Percentiles rank a stretch among this genome's conserved stretches.
phyloP scores from a whole-genome alignment of 441 rosid genomes.

The Gossypium trilobum region DNA sequence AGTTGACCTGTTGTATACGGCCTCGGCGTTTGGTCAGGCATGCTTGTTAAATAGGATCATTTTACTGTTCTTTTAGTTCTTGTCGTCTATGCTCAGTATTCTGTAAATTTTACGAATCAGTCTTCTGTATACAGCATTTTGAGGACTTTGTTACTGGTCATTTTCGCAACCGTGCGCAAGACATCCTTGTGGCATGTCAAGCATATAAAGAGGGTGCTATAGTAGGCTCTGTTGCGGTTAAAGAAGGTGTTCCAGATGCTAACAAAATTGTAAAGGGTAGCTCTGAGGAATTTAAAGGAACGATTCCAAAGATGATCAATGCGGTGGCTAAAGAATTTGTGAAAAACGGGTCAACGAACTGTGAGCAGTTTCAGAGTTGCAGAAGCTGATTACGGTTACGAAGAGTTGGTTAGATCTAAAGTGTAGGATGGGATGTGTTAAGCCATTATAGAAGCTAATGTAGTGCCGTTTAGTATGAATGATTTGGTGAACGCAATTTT shows the following conservation, averaged over 20 bases:
- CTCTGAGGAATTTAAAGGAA: constrained; percentile 21
- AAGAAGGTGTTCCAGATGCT: constrained; percentile 24
- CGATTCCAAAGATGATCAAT: constrained; percentile 25
- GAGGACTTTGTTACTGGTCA: constrained; percentile 40
- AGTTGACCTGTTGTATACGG: not conserved
- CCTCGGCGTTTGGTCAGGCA: not conserved
- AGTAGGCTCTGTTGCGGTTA: constrained; percentile 31
- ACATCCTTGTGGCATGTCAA: constrained; percentile 42
- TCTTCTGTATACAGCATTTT: constrained; percentile 38
- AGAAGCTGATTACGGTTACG: not conserved
- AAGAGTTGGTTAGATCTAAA: not conserved
- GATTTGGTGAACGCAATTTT: constrained; percentile 12
- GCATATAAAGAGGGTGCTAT: constrained; percentile 36
- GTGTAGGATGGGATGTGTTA: not conserved
- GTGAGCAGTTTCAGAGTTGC: constrained; percentile 28
- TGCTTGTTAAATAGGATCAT: not conserved
- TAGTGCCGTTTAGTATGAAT: not conserved
- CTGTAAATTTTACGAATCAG: not conserved
- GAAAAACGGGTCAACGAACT: constrained; percentile 28
- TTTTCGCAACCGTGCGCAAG: constrained; percentile 30
- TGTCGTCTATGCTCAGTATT: not conserved
- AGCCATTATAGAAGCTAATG: constrained; percentile 8
- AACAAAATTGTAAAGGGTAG: constrained; percentile 9
- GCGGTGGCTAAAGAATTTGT: constrained; percentile 25
- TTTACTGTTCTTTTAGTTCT: not conserved